Conservation (phyloP, 306 rosid species). For the Prunus mume region DNA sequence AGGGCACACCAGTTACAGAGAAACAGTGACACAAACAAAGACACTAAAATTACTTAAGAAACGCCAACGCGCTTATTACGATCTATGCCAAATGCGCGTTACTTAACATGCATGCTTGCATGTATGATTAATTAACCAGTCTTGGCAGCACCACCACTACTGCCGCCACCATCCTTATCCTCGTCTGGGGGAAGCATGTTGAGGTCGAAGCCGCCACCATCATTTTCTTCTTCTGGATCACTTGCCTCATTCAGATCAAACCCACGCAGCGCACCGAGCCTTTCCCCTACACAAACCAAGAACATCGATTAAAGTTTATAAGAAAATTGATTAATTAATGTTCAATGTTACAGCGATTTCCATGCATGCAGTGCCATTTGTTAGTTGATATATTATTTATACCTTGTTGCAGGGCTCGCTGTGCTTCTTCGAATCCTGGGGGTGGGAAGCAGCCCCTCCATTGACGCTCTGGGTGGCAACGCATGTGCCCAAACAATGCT, state of each 20-base stretch:
- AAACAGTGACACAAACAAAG: too few relatives aligned
- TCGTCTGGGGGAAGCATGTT: neutral
- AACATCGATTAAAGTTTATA: neutral
- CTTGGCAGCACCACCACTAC: neutral
- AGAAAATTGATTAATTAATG: neutral
- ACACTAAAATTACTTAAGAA: too few relatives aligned
- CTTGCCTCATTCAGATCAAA: neutral
- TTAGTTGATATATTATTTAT: neutral
- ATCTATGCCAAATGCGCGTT: neutral
- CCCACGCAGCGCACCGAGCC: neutral
- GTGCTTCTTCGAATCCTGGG: neutral
- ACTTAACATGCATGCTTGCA: neutral
- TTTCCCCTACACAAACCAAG: neutral
- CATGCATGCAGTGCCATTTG: neutral
- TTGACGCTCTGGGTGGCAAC: constrained; percentile 29
- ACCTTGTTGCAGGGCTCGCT: neutral
- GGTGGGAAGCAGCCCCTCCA: constrained; percentile 35
- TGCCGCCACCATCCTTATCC: neutral
- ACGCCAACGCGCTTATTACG: neutral
- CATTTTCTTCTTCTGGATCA: neutral
- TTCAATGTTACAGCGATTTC: neutral
- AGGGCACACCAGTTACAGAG: neutral
- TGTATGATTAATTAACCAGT: neutral
- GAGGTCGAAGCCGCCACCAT: neutral
- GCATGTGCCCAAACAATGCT: constrained; percentile 34